Evolutionary conservation across 805 yeast species (phyloP), one percentile per base, ranked within the genome.

Genomic region (Candida mattraensis): DNA sequence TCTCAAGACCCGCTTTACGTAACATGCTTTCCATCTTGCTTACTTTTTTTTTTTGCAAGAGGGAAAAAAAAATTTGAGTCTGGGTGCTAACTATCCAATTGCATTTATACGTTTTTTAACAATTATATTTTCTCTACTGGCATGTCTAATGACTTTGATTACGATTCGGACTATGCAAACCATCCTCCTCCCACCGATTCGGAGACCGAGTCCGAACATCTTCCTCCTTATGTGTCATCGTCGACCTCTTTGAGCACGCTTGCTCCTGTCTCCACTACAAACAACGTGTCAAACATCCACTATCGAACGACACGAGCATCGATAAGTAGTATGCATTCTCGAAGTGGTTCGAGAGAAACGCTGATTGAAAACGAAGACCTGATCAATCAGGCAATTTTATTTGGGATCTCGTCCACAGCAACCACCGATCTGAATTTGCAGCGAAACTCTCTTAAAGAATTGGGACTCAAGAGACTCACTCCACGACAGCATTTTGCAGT

Each of bases 401-500:
- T 45, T 29, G 63, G 61, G 3, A 36, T 48, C 1, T 39, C 46
- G 15, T 53, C 59, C 9, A 56, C 57, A 3, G 58, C 61, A 9
- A 51, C 53, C 10, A 47, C 49, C 16, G 56, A 54, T 23, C 36
- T 57, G 19, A 50, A 51, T 22, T 21, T 28, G 13, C 60, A 61
- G 33, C 46, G 56, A 34, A 51, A 56, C 25, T 53, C 58, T 8
- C 53, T 78, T 30, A 83, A 84, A 54, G 66, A 70, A 19, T 58
- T 85, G 15, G 91, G 94, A 0, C 66, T 87, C 39, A 78, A 76
- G 45, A 76, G 86, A 45, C 64, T 87, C 43, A 81, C 81, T 40
- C 85, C 93, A 2, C 71, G 78, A 43, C 88, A 86, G 50, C 93
- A 86, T 55, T 70, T 84, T 40, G 70, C 83, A 4, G 68, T 87